Evolutionary conservation across 129 eudicot species (phyloP), one percentile per base, ranked within the genome.

Genomic region (Centella asiatica): DNA sequence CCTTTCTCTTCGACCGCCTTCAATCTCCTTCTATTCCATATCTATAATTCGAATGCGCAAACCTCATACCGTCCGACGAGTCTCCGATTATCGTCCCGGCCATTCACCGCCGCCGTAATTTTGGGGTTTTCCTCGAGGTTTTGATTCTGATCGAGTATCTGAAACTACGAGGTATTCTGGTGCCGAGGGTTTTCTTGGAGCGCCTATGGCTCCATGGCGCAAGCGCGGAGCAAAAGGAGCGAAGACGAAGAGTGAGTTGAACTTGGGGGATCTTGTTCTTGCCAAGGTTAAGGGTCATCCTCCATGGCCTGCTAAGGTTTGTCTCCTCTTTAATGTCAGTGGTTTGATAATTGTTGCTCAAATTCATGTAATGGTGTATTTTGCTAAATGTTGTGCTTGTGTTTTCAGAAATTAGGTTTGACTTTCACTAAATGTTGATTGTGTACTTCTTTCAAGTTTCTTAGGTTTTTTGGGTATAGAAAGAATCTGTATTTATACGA

Each of bases 291-390:
- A 86, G 80, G 97, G 97, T 2, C 82, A 74, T 68, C 97, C 97
- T 69, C 83, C 95, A 51, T 90, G 97, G 97, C 97, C 97, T 67
- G 97, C 97, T 44, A 81, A 86, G 97, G 97, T 90, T 69, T 36
- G 71, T 64, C 36, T 12, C 57, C 40, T 72, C 50, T 58, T 64
- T 55, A 22, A 18, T 62, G 42, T 44, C 25, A 39, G 17, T 52
- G 19, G 1, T 24, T 18, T 55, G 13, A 9, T 17, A 29, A n/a
- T 73, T 66, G 39, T 48, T 44, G 34, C 50, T 49, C 45, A 15
- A 46, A 14, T 60, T 26, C 36, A 39, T 48, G 6, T 42, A n/a
- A 33, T 19, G 13, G 58, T 51, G 46, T 65, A 53, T 57, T 9
- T 18, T 62, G 18, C 44, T 54, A 12, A 17, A 7, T 45, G 34